These are phyloP conservation scores for Phialophora macrospora DNA, from an alignment of 2,329 filamentous ascomycete species.

Conservation along the genomic window DNA sequence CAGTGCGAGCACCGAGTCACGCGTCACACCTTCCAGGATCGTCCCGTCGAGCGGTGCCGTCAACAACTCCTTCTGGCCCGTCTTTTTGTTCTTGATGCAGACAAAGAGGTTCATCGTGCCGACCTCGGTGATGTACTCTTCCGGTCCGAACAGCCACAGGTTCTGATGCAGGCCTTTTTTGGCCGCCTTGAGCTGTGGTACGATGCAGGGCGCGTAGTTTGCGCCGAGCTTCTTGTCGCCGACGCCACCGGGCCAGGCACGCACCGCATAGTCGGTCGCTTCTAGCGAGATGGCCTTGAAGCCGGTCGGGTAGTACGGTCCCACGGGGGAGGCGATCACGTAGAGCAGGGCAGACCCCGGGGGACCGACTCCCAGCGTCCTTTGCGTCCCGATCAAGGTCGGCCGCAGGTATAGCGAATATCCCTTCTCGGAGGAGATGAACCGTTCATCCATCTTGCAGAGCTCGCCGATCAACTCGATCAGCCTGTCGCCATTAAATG, in stretches of 20 bases:
- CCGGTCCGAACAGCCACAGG: conserved; percentile 93
- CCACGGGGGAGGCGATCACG: conserved; percentile 94
- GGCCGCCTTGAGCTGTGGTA: conserved; percentile 92
- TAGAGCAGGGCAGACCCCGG: conserved; percentile 90
- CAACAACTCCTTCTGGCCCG: conserved; percentile 86
- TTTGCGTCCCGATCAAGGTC: conserved; percentile 96
- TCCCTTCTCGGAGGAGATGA: conserved; percentile 82
- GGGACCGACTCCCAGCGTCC: conserved; percentile 88
- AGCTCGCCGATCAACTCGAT: conserved; percentile 82
- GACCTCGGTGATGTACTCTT: conserved; percentile 95
- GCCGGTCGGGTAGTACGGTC: conserved; percentile 96
- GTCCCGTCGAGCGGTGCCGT: conserved; percentile 97
- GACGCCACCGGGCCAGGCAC: conserved; percentile 96
- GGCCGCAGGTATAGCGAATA: conserved; percentile 96
- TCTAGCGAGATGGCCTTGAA: conserved; percentile 97
- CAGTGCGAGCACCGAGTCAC: conserved; percentile 86
- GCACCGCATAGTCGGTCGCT: conserved; percentile 94
- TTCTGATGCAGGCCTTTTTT: conserved; percentile 96
- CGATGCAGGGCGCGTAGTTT: conserved; percentile 98
- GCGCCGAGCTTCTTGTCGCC: conserved; percentile 98
- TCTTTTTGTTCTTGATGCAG: conserved; percentile 81
- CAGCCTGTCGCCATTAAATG: conserved; percentile 73
- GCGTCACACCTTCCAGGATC: conserved; percentile 91
- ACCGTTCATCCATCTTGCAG: conserved; percentile 79
- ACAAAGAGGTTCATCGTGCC: conserved; percentile 99